Percentiles rank a stretch among this genome's conserved stretches.
phyloP scores from a whole-genome alignment of 2,329 filamentous ascomycete species.

The Xylaria sp. region DNA sequence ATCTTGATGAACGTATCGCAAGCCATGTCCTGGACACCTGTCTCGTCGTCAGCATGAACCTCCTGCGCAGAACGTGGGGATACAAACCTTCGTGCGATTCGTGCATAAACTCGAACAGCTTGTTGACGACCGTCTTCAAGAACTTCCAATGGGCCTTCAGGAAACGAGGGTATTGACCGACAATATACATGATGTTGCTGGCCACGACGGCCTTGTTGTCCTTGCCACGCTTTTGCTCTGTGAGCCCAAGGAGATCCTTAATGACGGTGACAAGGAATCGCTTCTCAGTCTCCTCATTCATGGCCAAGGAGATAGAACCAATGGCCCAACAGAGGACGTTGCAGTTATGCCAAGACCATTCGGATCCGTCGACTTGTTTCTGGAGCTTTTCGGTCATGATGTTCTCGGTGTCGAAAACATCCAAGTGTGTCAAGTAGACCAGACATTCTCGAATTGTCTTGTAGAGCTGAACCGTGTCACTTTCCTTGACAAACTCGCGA shows the following conservation, averaged over 20 bases:
- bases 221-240: constrained; percentile 98
- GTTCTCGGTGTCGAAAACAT: constrained; percentile 93
- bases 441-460: constrained; percentile 97
- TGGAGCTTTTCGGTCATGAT: constrained; percentile 99
- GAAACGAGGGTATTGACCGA: constrained; percentile 96
- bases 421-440: constrained; percentile 94
- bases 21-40: constrained; percentile 97
- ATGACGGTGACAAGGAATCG: constrained; percentile 97
- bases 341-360: constrained; percentile 99
- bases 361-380: constrained; percentile 86
- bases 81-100: constrained; percentile 87
- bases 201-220: constrained; percentile 99
- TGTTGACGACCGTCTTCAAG: constrained; percentile 98
- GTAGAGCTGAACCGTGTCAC: constrained; percentile 97
- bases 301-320: constrained; percentile 94
- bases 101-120: constrained; percentile 99
- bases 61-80: neutral
- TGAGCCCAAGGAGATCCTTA: constrained; percentile 92
- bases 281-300: constrained; percentile 99
- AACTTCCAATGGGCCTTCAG: constrained; percentile 99
- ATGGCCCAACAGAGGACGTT: constrained; percentile 99
- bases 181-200: constrained; percentile 99
- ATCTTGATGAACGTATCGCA: constrained; percentile 99
- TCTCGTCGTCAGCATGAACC: constrained; percentile 26
- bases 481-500: constrained; percentile 98